These are phyloP conservation scores for Phytophthora brassicae DNA, from an alignment of 352 stramenopile species.

Conservation along the genomic window DNA sequence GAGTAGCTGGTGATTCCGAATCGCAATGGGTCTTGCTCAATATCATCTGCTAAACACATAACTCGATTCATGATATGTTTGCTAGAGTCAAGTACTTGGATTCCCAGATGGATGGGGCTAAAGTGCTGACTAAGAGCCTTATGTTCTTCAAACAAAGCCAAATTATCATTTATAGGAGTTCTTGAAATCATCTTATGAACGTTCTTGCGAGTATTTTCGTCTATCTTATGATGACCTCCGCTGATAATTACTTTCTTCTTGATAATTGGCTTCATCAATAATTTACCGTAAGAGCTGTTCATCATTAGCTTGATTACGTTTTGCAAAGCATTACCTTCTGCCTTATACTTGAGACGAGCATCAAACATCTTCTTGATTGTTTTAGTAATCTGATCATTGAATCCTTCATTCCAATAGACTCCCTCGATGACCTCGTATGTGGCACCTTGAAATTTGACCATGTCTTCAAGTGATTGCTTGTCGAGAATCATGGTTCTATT, in stretches of 20 bases:
- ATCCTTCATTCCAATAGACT: slow-evolving; percentile 13
- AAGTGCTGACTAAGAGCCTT: slow-evolving; percentile 7
- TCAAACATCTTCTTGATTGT: slow-evolving; percentile 8
- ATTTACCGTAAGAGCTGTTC: slow-evolving; percentile 8
- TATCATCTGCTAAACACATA: slow-evolving; percentile 5
- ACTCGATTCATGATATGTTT: slow-evolving; percentile 15
- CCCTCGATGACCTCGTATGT: slow-evolving; percentile 8
- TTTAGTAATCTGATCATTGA: slow-evolving; percentile 1
- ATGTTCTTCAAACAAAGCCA: slow-evolving; percentile 12
- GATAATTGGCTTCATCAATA: slow-evolving; percentile 8
- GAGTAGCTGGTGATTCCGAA: too few relatives aligned
- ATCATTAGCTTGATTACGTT: slow-evolving; percentile 13
- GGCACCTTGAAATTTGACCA: slow-evolving; percentile 1
- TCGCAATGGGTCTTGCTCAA: not conserved
- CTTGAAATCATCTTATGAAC: slow-evolving; percentile 12
- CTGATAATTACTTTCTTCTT: slow-evolving; percentile 8
- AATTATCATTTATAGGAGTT: slow-evolving; percentile 1
- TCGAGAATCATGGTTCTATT: not conserved
- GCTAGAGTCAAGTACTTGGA: slow-evolving; percentile 1
- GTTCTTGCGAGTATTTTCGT: slow-evolving; percentile 12
- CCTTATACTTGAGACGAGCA: slow-evolving; percentile 4
- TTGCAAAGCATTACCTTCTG: slow-evolving; percentile 1
- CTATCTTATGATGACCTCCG: not conserved
- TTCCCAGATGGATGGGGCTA: slow-evolving; percentile 3
- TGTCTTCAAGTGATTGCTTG: slow-evolving; percentile 8